These are phyloP conservation scores for Aspergillus sp. DNA, from an alignment of 2,329 filamentous ascomycete species.

Conservation along the genomic window DNA sequence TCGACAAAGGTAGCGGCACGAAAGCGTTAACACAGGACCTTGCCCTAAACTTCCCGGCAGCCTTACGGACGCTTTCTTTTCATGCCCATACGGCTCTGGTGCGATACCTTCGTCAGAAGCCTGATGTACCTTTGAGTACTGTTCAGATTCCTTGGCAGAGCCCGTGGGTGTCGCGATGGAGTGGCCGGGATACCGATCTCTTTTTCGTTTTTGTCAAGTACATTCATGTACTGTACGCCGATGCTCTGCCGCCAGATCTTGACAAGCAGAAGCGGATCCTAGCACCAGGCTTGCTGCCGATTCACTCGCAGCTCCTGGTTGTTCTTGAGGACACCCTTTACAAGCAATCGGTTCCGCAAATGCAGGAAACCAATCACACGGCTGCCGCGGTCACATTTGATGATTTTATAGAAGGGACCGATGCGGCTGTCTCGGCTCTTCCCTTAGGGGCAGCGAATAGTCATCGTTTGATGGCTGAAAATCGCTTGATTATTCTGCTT, in stretches of 20 bases:
- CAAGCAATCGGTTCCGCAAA: conserved; percentile 60
- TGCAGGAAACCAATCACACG: conserved; percentile 47
- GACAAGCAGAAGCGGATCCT: conserved; percentile 61
- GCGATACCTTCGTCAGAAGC: conserved; percentile 64
- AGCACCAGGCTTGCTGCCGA: conserved; percentile 74
- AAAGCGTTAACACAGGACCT: conserved; percentile 64
- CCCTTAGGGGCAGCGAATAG: conserved; percentile 69
- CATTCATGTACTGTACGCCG: conserved; percentile 75
- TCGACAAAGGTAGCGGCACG: conserved; percentile 56
- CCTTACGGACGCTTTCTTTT: conserved; percentile 63
- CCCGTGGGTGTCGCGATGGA: conserved; percentile 83
- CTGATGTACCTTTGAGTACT: conserved; percentile 67
- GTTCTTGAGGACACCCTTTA: conserved; percentile 83
- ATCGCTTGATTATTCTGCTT: conserved; percentile 77
- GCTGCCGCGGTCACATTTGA: conserved; percentile 65
- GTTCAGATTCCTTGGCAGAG: conserved; percentile 81
- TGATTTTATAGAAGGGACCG: conserved; percentile 64
- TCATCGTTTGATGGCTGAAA: conserved; percentile 82
- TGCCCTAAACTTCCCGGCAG: conserved; percentile 68
- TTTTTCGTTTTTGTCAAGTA: conserved; percentile 92
- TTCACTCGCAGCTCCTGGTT: conserved; percentile 79
- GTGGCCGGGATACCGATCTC: conserved; percentile 81
- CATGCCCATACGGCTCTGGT: conserved; percentile 62
- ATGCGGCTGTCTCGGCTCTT: conserved; percentile 66
- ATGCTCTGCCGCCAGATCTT: conserved; percentile 64